These are phyloP conservation scores for Persicaria tinctoria DNA, from an alignment of 148 eudicot genomes.

Conservation along the genomic window DNA sequence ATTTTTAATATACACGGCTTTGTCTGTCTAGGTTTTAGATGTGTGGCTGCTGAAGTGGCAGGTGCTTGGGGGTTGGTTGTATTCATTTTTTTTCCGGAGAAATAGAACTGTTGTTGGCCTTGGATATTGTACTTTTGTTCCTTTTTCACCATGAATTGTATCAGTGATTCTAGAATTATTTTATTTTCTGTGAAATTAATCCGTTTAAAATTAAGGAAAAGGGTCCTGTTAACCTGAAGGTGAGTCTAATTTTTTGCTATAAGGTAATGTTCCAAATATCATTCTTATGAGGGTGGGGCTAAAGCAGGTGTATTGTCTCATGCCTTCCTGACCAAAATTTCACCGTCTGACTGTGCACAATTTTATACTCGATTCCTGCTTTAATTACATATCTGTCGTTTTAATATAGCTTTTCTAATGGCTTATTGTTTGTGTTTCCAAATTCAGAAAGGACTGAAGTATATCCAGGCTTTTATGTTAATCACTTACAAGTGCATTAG, in stretches of 20 bases:
- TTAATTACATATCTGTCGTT: background rate
- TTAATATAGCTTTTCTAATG: background rate
- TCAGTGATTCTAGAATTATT: background rate
- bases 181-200: background rate
- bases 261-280: no score
- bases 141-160: no score
- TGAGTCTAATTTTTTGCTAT: no score
- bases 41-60: no score
- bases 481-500: constrained; percentile 64
- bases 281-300: no score
- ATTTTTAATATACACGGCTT: no score
- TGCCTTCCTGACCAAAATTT: background rate
- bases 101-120: no score
- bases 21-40: no score
- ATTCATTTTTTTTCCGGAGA: no score
- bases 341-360: background rate
- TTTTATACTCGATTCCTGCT: background rate
- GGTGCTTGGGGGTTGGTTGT: no score
- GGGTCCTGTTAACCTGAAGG: background rate
- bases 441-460: constrained; percentile 62
- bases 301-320: background rate
- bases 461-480: constrained; percentile 44
- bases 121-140: no score
- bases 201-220: background rate
- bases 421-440: constrained; percentile 9